These are phyloP conservation scores for Aspergillus brasiliensis DNA, from an alignment of 2,329 filamentous ascomycete genomes.

Conservation along the genomic window DNA sequence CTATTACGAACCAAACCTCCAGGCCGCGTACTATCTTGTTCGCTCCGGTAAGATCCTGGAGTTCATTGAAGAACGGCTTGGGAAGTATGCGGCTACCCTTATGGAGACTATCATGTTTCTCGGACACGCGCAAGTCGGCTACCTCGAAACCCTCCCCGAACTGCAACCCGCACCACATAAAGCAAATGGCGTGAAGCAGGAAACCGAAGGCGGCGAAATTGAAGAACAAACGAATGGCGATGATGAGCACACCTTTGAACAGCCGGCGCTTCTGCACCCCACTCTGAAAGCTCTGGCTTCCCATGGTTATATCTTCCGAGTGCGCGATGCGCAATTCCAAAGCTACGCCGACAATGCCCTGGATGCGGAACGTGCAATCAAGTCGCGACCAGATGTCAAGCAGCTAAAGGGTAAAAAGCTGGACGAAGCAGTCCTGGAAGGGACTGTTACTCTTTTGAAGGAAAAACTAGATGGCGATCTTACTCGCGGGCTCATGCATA, in stretches of 20 bases:
- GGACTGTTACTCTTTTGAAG: slow-evolving; percentile 32
- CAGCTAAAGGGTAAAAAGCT: slow-evolving; percentile 43
- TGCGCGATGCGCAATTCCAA: slow-evolving; percentile 45
- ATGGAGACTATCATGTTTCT: slow-evolving; percentile 74
- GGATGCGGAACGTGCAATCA: slow-evolving; percentile 39
- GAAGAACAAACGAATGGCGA: slow-evolving; percentile 23
- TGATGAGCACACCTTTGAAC: slow-evolving; percentile 22
- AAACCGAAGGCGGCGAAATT: slow-evolving; percentile 20
- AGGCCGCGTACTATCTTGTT: slow-evolving; percentile 77
- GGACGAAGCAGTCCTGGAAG: slow-evolving; percentile 34
- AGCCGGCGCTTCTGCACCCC: slow-evolving; percentile 35
- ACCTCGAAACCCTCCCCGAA: slow-evolving; percentile 47
- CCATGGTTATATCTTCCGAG: slow-evolving; percentile 44
- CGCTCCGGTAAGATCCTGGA: slow-evolving; percentile 81
- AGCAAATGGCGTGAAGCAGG: slow-evolving; percentile 28
- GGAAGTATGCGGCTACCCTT: slow-evolving; percentile 71
- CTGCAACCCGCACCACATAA: slow-evolving; percentile 27
- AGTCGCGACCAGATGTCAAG: slow-evolving; percentile 33
- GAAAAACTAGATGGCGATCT: slow-evolving; percentile 41
- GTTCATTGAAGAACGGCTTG: slow-evolving; percentile 72
- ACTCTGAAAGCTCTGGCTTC: slow-evolving; percentile 43
- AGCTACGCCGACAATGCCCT: slow-evolving; percentile 43
- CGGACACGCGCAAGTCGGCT: slow-evolving; percentile 67
- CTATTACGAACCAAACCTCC: slow-evolving; percentile 81
- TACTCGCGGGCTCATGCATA: slow-evolving; percentile 32